Conservation (phyloP, 208 protist genomes). For the Acanthamoeba castellanii region DNA sequence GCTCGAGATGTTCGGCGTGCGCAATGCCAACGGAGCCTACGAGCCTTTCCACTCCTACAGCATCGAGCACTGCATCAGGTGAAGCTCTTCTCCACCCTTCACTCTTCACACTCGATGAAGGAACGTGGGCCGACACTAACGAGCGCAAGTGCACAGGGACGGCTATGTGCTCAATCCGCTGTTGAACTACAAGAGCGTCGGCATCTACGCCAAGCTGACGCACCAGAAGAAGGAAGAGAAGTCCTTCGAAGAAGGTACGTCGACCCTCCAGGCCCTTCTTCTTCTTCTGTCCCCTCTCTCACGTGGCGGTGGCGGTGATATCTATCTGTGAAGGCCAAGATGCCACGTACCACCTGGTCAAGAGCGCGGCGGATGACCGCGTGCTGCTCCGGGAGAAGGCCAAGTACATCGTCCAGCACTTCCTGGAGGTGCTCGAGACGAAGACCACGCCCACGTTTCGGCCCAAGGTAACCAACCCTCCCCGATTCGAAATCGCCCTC, state of each 20-base stretch:
- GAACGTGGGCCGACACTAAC: not conserved
- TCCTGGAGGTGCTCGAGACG: slow-evolving; percentile 51
- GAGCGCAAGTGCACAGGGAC: not conserved
- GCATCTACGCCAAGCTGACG: slow-evolving; percentile 40
- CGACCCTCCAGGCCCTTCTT: not conserved
- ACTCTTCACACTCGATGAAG: too few species aligned
- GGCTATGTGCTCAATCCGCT: slow-evolving; percentile 48
- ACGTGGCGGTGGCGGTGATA: not conserved
- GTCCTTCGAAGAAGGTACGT: slow-evolving; percentile 3
- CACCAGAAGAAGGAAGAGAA: not conserved
- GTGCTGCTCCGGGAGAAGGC: slow-evolving; percentile 58
- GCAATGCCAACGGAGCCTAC: slow-evolving; percentile 10
- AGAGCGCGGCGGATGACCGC: slow-evolving; percentile 61
- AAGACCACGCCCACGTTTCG: not conserved
- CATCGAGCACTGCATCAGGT: slow-evolving; percentile 48
- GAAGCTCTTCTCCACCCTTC: not conserved
- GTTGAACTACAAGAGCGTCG: slow-evolving; percentile 62
- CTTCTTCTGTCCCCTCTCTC: not conserved
- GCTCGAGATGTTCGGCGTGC: slow-evolving; percentile 65
- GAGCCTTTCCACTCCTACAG: slow-evolving; percentile 63
- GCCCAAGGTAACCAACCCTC: slow-evolving; percentile 6
- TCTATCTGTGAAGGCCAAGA: not conserved
- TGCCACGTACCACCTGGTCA: slow-evolving; percentile 52
- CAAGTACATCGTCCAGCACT: slow-evolving; percentile 34
- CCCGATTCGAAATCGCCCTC: not conserved